Percentiles rank a stretch among this genome's conserved stretches.
These are phyloP conservation scores for Tremella mesenterica DNA, from an alignment of 768 basidiomycete genomes.

Conservation along the genomic window DNA sequence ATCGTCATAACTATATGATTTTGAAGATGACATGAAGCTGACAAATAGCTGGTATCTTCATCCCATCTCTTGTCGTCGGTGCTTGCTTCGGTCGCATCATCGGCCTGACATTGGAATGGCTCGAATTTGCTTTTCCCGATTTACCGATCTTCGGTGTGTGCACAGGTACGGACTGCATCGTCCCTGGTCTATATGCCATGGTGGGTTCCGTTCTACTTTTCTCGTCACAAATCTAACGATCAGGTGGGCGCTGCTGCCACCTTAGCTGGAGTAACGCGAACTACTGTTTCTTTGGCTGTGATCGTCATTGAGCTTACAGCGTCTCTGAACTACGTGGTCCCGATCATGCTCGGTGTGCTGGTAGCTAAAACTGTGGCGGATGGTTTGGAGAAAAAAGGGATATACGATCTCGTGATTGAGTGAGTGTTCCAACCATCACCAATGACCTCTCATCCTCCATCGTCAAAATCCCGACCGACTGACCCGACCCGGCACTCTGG, in stretches of 20 bases:
- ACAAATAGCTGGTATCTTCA: constrained; percentile 78
- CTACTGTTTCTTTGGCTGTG: constrained; percentile 80
- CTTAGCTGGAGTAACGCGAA: constrained; percentile 87
- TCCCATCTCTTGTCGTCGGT: constrained; percentile 85
- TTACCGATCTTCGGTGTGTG: constrained; percentile 60
- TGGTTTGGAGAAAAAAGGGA: constrained; percentile 80
- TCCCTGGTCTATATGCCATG: constrained; percentile 91
- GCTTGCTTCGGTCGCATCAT: constrained; percentile 84
- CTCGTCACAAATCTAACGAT: neutral
- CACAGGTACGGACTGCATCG: constrained; percentile 60
- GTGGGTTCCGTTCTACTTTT: constrained; percentile 45
- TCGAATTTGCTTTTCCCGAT: constrained; percentile 58
- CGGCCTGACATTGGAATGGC: constrained; percentile 69
- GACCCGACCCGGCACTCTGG: neutral
- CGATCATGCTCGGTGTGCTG: constrained; percentile 50
- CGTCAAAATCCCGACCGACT: neutral
- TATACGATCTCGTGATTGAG: constrained; percentile 94
- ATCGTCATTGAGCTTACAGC: constrained; percentile 94
- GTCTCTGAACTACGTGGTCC: constrained; percentile 74
- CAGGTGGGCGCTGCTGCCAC: constrained; percentile 75
- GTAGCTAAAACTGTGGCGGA: constrained; percentile 87
- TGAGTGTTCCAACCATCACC: constrained; percentile 36
- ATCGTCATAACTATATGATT: neutral
- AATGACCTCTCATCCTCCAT: neutral
- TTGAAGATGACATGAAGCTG: neutral